phyloP scores from a whole-genome alignment of 164 flowering plant genomes.

The Tetrastigma voinierianum region DNA sequence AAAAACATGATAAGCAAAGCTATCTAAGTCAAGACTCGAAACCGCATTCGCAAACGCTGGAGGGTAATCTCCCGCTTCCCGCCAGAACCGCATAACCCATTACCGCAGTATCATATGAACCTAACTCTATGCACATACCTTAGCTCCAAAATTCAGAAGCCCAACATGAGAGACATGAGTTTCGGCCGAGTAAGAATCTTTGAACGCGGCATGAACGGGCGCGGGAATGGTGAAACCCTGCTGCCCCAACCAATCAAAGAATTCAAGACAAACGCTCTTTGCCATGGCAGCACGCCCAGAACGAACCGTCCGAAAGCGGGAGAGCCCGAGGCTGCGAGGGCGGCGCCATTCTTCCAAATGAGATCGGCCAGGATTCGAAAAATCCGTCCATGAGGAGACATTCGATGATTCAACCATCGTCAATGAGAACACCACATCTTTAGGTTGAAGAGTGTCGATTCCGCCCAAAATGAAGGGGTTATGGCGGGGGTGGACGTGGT shows the following conservation, averaged over 20 bases:
- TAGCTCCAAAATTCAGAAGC: conserved; percentile 29
- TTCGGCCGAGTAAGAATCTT: conserved; percentile 51
- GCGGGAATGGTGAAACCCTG: conserved; percentile 70
- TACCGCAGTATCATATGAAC: conserved; percentile 53
- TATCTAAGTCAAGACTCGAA: conserved; percentile 58
- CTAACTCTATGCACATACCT: conserved; percentile 21
- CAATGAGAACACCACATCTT: no score
- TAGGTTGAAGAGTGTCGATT: background rate
- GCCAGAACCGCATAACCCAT: conserved; percentile 83
- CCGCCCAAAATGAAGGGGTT: no score
- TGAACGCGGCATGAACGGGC: conserved; percentile 65
- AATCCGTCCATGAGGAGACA: no score
- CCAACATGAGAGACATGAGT: conserved; percentile 47
- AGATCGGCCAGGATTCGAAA: no score
- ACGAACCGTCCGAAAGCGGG: no score
- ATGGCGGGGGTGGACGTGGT: no score
- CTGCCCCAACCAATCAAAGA: conserved; percentile 93
- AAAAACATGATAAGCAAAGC: conserved; percentile 62
- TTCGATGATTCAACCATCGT: no score
- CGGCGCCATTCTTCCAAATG: no score
- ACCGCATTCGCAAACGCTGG: conserved; percentile 75
- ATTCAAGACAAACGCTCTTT: conserved; percentile 54
- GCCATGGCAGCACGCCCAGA: no score
- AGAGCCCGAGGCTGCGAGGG: no score
- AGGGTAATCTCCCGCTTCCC: conserved; percentile 65